Base-by-base conservation (phyloP, 768 basidiomycete genomes). In the Kwoniella dejecticola region DNA sequence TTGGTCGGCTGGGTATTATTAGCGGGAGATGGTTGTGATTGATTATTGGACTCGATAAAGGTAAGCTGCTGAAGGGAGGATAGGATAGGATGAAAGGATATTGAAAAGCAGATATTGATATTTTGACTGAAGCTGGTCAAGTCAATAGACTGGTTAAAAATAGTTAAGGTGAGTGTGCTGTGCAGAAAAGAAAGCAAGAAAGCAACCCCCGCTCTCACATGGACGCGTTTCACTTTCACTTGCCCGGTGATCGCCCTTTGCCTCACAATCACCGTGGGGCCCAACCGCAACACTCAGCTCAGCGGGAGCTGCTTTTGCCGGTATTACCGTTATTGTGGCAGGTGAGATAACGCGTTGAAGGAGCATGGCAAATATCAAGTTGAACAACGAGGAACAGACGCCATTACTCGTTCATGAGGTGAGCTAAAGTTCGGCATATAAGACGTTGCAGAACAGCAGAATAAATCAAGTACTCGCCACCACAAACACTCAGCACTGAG, bases 301-400 rank as follows among this genome's bases (percentile, higher is more conserved):
- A n/a, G n/a, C n/a, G n/a, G n/a, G n/a, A n/a, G n/a, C n/a, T n/a
- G n/a, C n/a, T n/a, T n/a, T 56, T n/a, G 7, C 54, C 54, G 54
- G 19, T 13, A 24, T 33, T 15, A n/a, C 54, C 54, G 54, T 7
- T 17, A 6, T 7, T 13, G 42, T 56, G 54, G 54, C 54, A 56
- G 21, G 44, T 29, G 17, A 13, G 44, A 45, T 21, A 56, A 56
- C 54, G 54, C 54, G 54, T 45, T 56, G 54, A 56, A 19, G 24
- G 44, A 27, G 54, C 54, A 45, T 53, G 31, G 31, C 36, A 36
- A 47, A 44, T 11, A 44, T 29, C 15, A 30, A 31, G 27, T 10
- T n/a, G 8, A 29, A 31, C 12, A 27, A 26, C 13, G n/a, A n/a
- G n/a, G n/a, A n/a, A n/a, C n/a, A n/a, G n/a, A n/a, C n/a, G n/a